Evolutionary conservation across 768 basidiomycete species (phyloP).

Genomic region (Suillus paluster): DNA sequence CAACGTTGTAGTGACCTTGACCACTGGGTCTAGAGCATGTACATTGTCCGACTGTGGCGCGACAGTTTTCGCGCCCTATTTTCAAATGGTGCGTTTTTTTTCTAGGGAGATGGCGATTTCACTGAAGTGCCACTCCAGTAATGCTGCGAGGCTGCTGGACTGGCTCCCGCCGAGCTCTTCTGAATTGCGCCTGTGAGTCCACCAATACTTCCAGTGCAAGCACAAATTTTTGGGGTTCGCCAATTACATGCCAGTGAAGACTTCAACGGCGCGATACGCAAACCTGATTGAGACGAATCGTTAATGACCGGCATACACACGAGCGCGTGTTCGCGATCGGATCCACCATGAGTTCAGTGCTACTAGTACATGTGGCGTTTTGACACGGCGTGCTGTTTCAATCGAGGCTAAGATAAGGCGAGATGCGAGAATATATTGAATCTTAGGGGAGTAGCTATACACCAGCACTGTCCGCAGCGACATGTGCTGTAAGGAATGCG

Average conservation of each 20-base stretch:
- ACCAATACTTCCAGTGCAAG: not conserved
- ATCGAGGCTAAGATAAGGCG: not conserved
- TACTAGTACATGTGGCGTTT: not conserved
- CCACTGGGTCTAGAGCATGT: not conserved
- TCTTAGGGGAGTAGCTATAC: not conserved
- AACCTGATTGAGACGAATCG: not conserved
- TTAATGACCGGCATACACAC: slow-evolving; percentile 4
- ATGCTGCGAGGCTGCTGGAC: not conserved
- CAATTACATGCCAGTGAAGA: not conserved
- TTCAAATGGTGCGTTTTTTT: not conserved
- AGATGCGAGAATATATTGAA: not conserved
- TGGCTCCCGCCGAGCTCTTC: not conserved
- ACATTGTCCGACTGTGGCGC: not conserved
- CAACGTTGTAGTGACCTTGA: not conserved
- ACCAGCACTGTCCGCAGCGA: not conserved
- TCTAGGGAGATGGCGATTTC: not conserved
- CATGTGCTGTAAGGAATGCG: not conserved
- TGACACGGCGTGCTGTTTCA: not conserved
- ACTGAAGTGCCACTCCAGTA: not conserved
- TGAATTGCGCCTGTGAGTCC: not conserved
- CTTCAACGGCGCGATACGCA: not conserved
- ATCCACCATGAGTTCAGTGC: not conserved
- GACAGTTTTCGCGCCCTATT: not conserved
- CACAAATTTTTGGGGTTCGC: not conserved
- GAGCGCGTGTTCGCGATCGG: not conserved